Percentiles rank a stretch among this genome's conserved stretches.
These are phyloP conservation scores for Candida xyloterini DNA, from an alignment of 805 yeast genomes.

Conservation along the genomic window DNA sequence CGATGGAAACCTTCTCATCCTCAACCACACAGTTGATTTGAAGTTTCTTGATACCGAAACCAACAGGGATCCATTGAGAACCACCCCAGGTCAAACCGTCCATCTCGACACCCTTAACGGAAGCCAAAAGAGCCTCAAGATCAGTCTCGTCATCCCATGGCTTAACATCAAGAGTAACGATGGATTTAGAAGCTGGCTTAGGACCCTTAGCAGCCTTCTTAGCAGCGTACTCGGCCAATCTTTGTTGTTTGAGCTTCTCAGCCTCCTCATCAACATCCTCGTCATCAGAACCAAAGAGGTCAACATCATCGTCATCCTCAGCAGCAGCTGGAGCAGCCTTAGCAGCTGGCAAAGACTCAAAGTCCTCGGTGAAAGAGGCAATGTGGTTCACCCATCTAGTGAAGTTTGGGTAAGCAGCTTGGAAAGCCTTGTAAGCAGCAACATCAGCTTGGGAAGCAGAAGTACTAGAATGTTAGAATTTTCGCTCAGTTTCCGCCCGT, in stretches of 20 bases:
- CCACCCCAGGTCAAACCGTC: slow-evolving; percentile 99
- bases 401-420: slow-evolving; percentile 86
- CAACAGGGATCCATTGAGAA: slow-evolving; percentile 91
- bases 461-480: slow-evolving; percentile 46
- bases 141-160: slow-evolving; percentile 99
- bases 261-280: slow-evolving; percentile 96
- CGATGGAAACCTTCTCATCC: slow-evolving; percentile 93
- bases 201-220: slow-evolving; percentile 92
- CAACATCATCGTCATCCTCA: slow-evolving; percentile 88
- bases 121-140: slow-evolving; percentile 80
- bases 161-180: slow-evolving; percentile 95
- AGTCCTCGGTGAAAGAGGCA: slow-evolving; percentile 87
- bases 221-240: slow-evolving; percentile 97
- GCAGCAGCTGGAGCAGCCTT: slow-evolving; percentile 60
- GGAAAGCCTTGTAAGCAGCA: slow-evolving; percentile 90
- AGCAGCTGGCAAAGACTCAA: slow-evolving; percentile 78
- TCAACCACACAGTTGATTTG: slow-evolving; percentile 98
- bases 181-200: slow-evolving; percentile 97
- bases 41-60: slow-evolving; percentile 99
- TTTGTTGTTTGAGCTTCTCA: slow-evolving; percentile 94
- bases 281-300: slow-evolving; percentile 90
- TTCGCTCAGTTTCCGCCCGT: slow-evolving; percentile 40
- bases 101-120: slow-evolving; percentile 78
- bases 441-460: slow-evolving; percentile 96
- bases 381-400: slow-evolving; percentile 99